Evolutionary conservation across 768 basidiomycete species (phyloP).

Genomic region (Boletellus sp.): DNA sequence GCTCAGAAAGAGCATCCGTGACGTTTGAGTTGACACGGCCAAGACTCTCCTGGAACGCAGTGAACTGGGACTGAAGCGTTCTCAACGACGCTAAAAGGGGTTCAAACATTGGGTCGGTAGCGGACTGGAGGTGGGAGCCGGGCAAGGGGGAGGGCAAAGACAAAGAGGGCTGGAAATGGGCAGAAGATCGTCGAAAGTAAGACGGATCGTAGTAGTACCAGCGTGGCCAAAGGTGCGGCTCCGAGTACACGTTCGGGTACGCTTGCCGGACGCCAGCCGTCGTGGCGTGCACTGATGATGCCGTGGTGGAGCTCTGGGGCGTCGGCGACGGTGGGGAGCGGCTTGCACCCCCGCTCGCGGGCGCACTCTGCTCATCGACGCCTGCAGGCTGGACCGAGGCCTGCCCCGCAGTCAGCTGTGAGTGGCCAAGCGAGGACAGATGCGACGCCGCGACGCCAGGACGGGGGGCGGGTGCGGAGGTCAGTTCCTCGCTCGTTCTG

Average conservation of each 20-base stretch:
- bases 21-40: slow-evolving; percentile 10
- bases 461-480: not conserved
- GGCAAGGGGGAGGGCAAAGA: not conserved
- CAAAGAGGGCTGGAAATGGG: not conserved
- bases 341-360: not conserved
- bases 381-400: not conserved
- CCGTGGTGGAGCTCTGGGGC: not conserved
- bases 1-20: slow-evolving; percentile 13
- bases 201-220: slow-evolving; percentile 4
- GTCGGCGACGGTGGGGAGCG: not conserved
- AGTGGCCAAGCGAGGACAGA: not conserved
- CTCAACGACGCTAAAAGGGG: not conserved
- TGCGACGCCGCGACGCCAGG: not conserved
- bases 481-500: too few relatives aligned
- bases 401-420: not conserved
- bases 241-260: not conserved
- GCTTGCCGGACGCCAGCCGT: not conserved
- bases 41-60: slow-evolving; percentile 8
- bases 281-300: not conserved
- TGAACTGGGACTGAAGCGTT: slow-evolving; percentile 16
- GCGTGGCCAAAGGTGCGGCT: not conserved
- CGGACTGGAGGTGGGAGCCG: not conserved
- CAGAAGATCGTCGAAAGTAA: not conserved
- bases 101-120: not conserved
- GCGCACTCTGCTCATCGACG: not conserved